Base-by-base conservation (phyloP, 1,139 yeast species). In the Kodamaea anthophila region DNA sequence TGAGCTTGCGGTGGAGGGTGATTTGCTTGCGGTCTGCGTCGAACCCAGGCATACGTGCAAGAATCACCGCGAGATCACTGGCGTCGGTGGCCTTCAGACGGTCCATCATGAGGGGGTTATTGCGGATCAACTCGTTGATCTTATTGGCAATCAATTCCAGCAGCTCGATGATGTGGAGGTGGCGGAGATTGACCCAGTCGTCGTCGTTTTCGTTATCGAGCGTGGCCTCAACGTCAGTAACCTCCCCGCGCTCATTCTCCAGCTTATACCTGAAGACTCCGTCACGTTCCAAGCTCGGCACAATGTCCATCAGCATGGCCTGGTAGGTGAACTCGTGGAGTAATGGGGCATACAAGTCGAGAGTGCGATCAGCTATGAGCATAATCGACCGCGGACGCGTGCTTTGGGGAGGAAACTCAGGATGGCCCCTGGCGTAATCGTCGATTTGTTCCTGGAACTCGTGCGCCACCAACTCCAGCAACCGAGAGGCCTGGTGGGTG, bases 281-380 rank as follows among this genome's bases (percentile, higher is more conserved):
- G 15, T 74, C 71, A 10, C 68, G 52, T 41, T 71, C 75, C 41
- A 70, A 60, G 25, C 62, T 55, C 22, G 62, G 66, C 21, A 71
- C 70, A 29, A 77, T 55, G 53, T 91, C 98, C 62, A 81, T 79
- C 10, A 91, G 83, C 85, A 88, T 80, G 5, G 96, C 91, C 54
- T 91, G 95, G 53, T 87, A 93, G n/a, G 82, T 75, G 55, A 88
- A 86, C 51, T 87, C 96, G 53, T 91, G 98, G 32, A 88, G 56
- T 28, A 93, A 53, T 0, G 97, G 96, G 4, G 94, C 84, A 47
- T 74, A 74, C 34, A 83, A 64, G 53, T 93, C 98, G 50, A 87
- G 53, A 1, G 94, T 70, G 38, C 99, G 67, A 54, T 91, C 98
- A 5, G 84, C 64, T 18, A 91, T 74, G 30, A 91, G 54, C 42